Evolutionary conservation across 108 stramenopile genomes (phyloP).

Genomic region (Fistulifera solaris): DNA sequence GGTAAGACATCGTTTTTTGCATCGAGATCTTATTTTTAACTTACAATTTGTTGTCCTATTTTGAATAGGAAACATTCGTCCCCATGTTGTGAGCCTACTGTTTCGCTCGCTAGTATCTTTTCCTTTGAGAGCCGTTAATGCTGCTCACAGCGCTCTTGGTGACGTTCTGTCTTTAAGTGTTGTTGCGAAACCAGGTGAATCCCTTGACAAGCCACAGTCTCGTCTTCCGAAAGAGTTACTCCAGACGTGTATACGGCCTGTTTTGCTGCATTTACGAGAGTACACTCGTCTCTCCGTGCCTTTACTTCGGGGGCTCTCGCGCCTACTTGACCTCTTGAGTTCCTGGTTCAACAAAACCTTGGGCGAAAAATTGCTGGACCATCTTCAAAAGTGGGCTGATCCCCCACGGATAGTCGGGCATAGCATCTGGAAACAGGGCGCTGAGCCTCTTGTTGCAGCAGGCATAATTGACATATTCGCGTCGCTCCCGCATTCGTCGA

Average conservation of each 20-base stretch:
- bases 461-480: slow-evolving; percentile 65
- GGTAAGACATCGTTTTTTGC: slow-evolving; percentile 31
- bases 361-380: slow-evolving; percentile 79
- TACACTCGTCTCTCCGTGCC: slow-evolving; percentile 60
- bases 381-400: slow-evolving; percentile 72
- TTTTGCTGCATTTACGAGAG: slow-evolving; percentile 70
- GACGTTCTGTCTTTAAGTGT: slow-evolving; percentile 54
- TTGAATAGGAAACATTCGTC: slow-evolving; percentile 61
- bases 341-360: slow-evolving; percentile 81
- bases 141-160: slow-evolving; percentile 56
- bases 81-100: slow-evolving; percentile 70
- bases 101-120: slow-evolving; percentile 74
- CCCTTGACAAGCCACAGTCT: slow-evolving; percentile 33
- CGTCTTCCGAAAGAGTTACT: slow-evolving; percentile 73
- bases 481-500: slow-evolving; percentile 55
- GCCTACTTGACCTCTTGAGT: slow-evolving; percentile 60
- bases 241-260: slow-evolving; percentile 77
- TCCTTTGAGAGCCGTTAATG: slow-evolving; percentile 37
- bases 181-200: slow-evolving; percentile 19
- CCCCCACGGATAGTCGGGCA: slow-evolving; percentile 42
- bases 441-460: slow-evolving; percentile 70
- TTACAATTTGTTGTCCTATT: neutral
- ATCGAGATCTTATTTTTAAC: no score
- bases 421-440: slow-evolving; percentile 59
- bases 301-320: slow-evolving; percentile 58